These are phyloP conservation scores for Mucor saturninus DNA, from an alignment of 371 early-diverging fungal species.

Conservation along the genomic window DNA sequence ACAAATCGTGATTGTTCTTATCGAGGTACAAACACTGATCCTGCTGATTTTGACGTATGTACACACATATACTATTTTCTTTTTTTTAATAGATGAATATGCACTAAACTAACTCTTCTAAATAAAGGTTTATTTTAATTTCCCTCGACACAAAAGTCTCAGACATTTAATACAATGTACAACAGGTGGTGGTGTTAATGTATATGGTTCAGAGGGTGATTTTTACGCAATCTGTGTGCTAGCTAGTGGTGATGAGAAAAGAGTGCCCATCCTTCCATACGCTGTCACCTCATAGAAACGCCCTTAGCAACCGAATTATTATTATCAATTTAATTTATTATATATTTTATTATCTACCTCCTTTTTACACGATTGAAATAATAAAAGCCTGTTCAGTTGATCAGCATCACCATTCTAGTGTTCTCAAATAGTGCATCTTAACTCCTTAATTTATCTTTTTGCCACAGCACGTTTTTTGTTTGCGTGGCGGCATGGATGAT, in stretches of 20 bases:
- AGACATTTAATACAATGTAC: not conserved
- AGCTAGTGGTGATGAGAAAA: not conserved
- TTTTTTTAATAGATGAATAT: not conserved
- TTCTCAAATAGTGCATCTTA: too few species aligned
- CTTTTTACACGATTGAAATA: too few species aligned
- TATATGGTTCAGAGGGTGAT: constrained; percentile 3
- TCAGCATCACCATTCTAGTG: too few species aligned
- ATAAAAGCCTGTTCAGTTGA: too few species aligned
- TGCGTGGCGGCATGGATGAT: too few species aligned
- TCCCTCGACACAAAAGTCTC: not conserved
- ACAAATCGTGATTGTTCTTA: constrained; percentile 12
- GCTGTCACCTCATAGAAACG: not conserved
- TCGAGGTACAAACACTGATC: not conserved
- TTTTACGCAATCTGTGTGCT: not conserved
- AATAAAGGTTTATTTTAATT: constrained; percentile 3
- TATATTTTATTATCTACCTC: too few species aligned
- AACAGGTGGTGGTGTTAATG: constrained; percentile 13
- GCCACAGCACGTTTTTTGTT: too few species aligned
- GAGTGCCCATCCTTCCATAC: not conserved
- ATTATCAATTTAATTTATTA: too few species aligned
- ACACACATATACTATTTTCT: not conserved
- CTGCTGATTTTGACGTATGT: constrained; percentile 7
- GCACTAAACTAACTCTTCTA: not conserved
- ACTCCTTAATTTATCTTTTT: too few species aligned
- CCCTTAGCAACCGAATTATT: too few species aligned